phyloP scores from a whole-genome alignment of 2,329 filamentous ascomycete genomes.

The Sporothrix variecibatus region DNA sequence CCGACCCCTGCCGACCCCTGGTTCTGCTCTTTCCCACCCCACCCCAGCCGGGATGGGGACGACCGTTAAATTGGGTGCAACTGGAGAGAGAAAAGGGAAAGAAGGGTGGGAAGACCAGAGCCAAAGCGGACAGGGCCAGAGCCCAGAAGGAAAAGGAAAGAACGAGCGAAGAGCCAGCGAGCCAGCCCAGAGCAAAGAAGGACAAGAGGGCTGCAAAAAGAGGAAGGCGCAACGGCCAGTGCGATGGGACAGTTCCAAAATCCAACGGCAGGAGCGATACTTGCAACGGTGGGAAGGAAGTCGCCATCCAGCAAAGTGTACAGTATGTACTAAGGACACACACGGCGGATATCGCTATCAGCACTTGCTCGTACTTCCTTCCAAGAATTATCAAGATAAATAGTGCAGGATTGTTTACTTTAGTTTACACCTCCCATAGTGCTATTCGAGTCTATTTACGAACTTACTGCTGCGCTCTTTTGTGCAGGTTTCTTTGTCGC shows the following conservation, averaged over 20 bases:
- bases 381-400: background rate
- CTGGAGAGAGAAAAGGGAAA: background rate
- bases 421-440: background rate
- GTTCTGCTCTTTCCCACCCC: background rate
- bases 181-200: background rate
- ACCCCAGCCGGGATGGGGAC: constrained; percentile 11
- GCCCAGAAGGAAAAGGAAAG: background rate
- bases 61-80: constrained; percentile 24
- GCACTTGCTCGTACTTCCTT: background rate
- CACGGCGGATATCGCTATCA: background rate
- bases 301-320: too few relatives aligned
- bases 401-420: background rate
- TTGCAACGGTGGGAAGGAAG: background rate
- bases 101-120: background rate
- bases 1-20: constrained; percentile 20
- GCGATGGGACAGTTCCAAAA: background rate
- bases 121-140: background rate
- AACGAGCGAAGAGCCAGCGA: background rate
- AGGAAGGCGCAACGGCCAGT: background rate
- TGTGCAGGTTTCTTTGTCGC: background rate
- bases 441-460: background rate
- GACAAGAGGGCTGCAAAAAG: constrained; percentile 8
- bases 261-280: background rate
- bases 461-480: background rate
- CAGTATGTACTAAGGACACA: too few relatives aligned